phyloP scores from a whole-genome alignment of 169 alveolate species.

The Cryptosporidium canis region DNA sequence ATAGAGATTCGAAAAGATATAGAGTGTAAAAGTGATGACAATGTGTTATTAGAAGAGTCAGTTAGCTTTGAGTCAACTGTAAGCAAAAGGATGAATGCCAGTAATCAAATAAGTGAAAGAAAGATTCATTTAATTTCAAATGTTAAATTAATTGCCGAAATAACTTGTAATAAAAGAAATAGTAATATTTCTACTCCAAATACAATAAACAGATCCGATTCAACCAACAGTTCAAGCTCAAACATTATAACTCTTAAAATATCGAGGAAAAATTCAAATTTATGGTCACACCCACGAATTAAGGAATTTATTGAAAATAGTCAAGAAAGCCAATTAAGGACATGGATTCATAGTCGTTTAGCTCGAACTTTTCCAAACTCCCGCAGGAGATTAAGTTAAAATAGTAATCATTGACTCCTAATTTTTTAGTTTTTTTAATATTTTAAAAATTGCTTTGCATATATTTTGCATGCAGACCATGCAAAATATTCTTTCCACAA shows the following conservation, averaged over 20 bases:
- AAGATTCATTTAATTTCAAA: constrained; percentile 12
- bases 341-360: background rate
- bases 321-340: background rate
- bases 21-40: background rate
- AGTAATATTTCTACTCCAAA: background rate
- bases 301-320: constrained; percentile 2
- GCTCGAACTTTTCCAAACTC: background rate
- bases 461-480: background rate
- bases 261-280: constrained; percentile 38
- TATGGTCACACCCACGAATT: constrained; percentile 29
- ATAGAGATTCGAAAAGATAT: background rate
- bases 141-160: constrained; percentile 42
- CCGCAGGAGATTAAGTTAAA: background rate
- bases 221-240: background rate
- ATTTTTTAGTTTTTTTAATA: background rate
- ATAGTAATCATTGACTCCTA: background rate
- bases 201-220: background rate
- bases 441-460: background rate
- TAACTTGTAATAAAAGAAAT: background rate
- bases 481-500: constrained; percentile 6
- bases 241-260: constrained; percentile 21
- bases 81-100: background rate
- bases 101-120: background rate
- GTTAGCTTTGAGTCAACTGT: background rate
- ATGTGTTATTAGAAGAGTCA: background rate